Base-by-base conservation (phyloP, 768 basidiomycete species). In the Psilocybe subaeruginosa region DNA sequence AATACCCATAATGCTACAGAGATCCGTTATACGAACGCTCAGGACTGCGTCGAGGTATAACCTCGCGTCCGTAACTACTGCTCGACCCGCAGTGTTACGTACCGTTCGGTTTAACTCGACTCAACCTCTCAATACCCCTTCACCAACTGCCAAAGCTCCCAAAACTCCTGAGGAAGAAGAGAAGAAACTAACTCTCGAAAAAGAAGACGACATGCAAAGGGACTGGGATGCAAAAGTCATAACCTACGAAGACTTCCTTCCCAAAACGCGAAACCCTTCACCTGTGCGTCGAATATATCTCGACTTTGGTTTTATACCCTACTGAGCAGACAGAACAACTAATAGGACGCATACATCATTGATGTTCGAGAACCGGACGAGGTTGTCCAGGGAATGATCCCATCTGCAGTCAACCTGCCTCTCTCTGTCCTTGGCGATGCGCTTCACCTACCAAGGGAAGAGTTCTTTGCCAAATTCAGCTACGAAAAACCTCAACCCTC, bases 351-450 rank as follows among this genome's bases (percentile, higher is more conserved):
- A 4, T 92, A 87, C 70, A 71, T 93, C 48, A 87, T 93, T 66
- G 95, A 97, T 68, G 96, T 98, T n/a, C 88, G 97, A 19, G 96
- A 97, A 73, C 92, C 90, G 1, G 87, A 93, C 65, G 96, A 97
- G 72, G 92, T 95, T 47, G 83, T 91, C 12, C 92, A 94, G 71
- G 96, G 96, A 11, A 90, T 90, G 72, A 97, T 98, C 64, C 96
- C 96, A 5, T 94, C 93, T 23, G 84, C 94, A 16, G 93, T 97
- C 69, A 93, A 95, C 73, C 74, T 98, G 17, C 95, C 96, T 4
- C 84, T 98, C 41, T 89, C 91, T 6, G 82, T 82, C n/a, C 82
- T 98, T 43, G 78, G 85, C 33, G 83, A 81, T 41, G 85, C 92
- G 14, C 73, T 98, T 29, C 80, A 85, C 65, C 72, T 92, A 41